A percentile compares a stretch with the other conserved stretches of the same genome.
Conservation (phyloP, 2,329 filamentous ascomycete genomes). For the Orbilia ellipsospora region DNA sequence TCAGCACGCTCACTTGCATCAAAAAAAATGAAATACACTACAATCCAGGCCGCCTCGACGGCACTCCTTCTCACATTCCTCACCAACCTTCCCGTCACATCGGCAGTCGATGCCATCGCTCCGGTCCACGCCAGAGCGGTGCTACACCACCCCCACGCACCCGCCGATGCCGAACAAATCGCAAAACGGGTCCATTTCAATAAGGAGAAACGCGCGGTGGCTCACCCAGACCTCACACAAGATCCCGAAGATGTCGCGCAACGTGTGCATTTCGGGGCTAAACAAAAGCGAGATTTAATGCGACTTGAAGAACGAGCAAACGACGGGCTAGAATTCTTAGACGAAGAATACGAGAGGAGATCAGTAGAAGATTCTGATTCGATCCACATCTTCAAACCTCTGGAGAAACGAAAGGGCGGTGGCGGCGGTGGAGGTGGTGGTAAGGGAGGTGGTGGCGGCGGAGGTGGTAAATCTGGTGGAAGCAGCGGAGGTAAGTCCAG, state of each 20-base stretch:
- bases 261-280: conserved; percentile 9
- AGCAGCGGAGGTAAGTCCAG: conserved; percentile 61
- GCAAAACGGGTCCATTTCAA: conserved; percentile 24
- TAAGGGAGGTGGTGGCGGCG: conserved; percentile 58
- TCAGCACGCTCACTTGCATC: not conserved
- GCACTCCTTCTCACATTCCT: conserved; percentile 22
- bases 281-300: not conserved
- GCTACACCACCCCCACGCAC: too few species aligned
- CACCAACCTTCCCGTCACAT: conserved; percentile 20
- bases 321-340: not conserved
- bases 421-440: conserved; percentile 29
- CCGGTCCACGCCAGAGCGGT: conserved; percentile 10
- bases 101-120: conserved; percentile 14
- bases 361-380: not conserved
- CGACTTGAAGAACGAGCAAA: not conserved
- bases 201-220: conserved; percentile 30
- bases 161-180: conserved; percentile 15
- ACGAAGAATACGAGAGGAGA: not conserved
- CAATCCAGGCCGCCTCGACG: conserved; percentile 26
- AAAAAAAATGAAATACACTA: conserved; percentile 33
- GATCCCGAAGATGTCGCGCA: conserved; percentile 29
- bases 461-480: conserved; percentile 63
- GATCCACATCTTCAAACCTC: conserved; percentile 17
- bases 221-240: conserved; percentile 13
- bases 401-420: conserved; percentile 46